Percentiles rank a stretch among this genome's conserved stretches.
Evolutionary conservation across 2,329 filamentous ascomycete species (phyloP).

Genomic region (Fusarium vanettenii): DNA sequence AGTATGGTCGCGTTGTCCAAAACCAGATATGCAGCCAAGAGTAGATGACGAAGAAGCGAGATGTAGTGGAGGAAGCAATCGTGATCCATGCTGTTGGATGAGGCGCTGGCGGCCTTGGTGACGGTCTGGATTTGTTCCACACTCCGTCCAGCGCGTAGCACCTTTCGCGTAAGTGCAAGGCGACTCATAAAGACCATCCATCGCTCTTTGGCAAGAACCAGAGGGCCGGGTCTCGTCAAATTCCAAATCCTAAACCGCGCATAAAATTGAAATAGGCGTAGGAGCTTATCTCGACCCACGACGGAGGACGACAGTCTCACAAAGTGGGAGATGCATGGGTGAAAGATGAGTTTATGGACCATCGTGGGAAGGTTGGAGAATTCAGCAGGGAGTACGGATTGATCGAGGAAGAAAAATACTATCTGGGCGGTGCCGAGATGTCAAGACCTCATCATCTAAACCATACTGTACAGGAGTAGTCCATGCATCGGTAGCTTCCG

Average conservation of each 20-base stretch:
- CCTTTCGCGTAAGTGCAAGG: conserved; percentile 13
- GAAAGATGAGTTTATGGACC: background rate
- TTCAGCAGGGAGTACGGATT: too few species aligned
- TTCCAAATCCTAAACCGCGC: background rate
- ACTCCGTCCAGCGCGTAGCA: conserved; percentile 6
- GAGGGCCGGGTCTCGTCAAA: background rate
- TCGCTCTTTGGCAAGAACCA: background rate
- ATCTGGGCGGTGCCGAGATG: too few species aligned
- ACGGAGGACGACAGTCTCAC: background rate
- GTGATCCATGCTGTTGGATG: background rate
- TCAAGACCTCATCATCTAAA: background rate
- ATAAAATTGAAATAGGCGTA: background rate
- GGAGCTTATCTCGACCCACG: background rate
- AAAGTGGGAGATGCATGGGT: background rate
- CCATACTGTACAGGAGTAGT: too few species aligned
- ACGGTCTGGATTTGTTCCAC: background rate
- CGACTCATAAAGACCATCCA: conserved; percentile 12
- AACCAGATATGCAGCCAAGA: conserved; percentile 14
- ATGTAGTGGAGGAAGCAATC: conserved; percentile 10
- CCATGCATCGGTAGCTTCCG: too few species aligned
- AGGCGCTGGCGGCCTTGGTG: background rate
- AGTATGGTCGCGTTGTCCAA: conserved; percentile 19
- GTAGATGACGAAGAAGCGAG: conserved; percentile 13
- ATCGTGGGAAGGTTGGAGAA: background rate
- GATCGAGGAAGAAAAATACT: too few species aligned